These are phyloP conservation scores for Cornus florida DNA, from an alignment of 148 eudicot species.

Conservation along the genomic window DNA sequence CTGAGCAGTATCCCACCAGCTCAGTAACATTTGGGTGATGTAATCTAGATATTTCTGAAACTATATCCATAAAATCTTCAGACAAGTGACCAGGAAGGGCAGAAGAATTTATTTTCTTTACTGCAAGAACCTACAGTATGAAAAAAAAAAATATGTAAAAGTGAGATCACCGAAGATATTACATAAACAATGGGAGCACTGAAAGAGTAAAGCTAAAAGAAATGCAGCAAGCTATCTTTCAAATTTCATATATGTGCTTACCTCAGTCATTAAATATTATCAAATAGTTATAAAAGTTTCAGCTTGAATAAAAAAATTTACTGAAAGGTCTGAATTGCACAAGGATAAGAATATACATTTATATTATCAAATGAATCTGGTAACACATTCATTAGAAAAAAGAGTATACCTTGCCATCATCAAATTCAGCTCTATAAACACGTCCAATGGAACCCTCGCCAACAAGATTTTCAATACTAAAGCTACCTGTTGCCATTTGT, in stretches of 20 bases:
- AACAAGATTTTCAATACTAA: slow-evolving; percentile 68
- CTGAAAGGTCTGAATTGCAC: background rate
- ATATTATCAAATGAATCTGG: background rate
- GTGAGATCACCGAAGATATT: background rate
- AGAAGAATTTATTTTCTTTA: slow-evolving; percentile 82
- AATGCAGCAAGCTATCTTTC: background rate
- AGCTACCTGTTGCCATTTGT: slow-evolving; percentile 92
- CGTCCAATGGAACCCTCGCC: slow-evolving; percentile 95
- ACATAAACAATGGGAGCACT: background rate
- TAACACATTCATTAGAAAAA: background rate
- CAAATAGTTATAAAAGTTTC: background rate
- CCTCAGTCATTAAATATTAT: background rate
- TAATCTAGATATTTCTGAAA: slow-evolving; percentile 67
- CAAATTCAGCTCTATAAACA: slow-evolving; percentile 76
- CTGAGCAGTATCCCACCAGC: slow-evolving; percentile 93
- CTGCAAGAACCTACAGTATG: slow-evolving; percentile 73
- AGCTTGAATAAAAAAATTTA: background rate
- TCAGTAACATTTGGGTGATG: slow-evolving; percentile 81
- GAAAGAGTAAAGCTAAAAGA: slow-evolving; percentile 11
- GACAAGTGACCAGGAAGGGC: slow-evolving; percentile 46
- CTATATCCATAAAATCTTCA: slow-evolving; percentile 74
- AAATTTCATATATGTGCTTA: background rate
- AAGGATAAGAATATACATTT: too few relatives aligned
- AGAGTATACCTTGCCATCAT: slow-evolving; percentile 73
- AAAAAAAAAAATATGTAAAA: slow-evolving; percentile 5